Conservation (phyloP, 345 rosid genomes). For the Lepidium sativum region DNA sequence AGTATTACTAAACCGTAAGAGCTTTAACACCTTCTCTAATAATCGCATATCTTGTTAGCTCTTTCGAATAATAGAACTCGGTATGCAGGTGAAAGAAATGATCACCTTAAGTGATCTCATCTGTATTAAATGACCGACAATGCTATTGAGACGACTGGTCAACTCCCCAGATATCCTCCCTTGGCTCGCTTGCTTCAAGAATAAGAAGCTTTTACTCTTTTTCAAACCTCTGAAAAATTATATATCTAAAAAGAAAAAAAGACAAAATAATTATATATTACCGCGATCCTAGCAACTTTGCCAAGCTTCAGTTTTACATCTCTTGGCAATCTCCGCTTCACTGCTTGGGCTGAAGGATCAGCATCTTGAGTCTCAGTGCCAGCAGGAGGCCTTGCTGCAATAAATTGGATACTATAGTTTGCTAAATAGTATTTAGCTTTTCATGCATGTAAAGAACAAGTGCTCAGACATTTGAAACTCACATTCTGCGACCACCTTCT, state of each 20-base stretch:
- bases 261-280: too few species aligned
- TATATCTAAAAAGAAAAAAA: neutral
- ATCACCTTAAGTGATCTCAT: conserved; percentile 92
- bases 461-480: conserved; percentile 24
- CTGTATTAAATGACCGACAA: conserved; percentile 86
- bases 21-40: neutral
- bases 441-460: neutral
- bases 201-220: neutral
- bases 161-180: conserved; percentile 76
- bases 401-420: neutral
- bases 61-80: neutral
- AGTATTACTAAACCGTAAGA: conserved; percentile 9
- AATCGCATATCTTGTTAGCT: neutral
- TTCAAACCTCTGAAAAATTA: neutral
- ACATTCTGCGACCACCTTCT: conserved; percentile 90
- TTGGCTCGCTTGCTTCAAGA: conserved; percentile 54
- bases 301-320: conserved; percentile 64
- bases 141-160: conserved; percentile 73
- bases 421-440: neutral
- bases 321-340: conserved; percentile 71
- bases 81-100: neutral
- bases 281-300: conserved; percentile 77
- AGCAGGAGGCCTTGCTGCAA: conserved; percentile 75
- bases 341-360: conserved; percentile 58
- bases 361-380: conserved; percentile 65